These are phyloP conservation scores for Geotrichum phurueaensis DNA, from an alignment of 1,139 yeast species.

Conservation along the genomic window DNA sequence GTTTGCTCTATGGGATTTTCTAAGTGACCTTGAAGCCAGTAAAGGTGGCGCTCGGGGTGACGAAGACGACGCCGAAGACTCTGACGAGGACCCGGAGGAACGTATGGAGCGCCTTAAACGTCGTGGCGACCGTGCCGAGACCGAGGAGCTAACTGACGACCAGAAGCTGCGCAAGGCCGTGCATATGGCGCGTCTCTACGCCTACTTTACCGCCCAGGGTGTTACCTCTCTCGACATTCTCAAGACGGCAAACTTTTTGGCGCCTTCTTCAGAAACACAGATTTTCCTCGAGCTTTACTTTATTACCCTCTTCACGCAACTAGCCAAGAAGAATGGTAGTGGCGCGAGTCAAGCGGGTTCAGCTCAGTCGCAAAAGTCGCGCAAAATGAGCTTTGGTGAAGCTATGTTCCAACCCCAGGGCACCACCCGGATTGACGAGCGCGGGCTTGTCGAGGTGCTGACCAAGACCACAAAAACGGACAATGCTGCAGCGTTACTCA, in stretches of 20 bases:
- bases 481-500: slow-evolving; percentile 55
- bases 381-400: slow-evolving; percentile 25
- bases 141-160: slow-evolving; percentile 36
- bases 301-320: slow-evolving; percentile 44
- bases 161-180: slow-evolving; percentile 52
- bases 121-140: neutral
- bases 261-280: slow-evolving; percentile 58
- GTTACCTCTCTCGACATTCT: slow-evolving; percentile 66
- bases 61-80: slow-evolving; percentile 25
- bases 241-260: slow-evolving; percentile 67
- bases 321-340: slow-evolving; percentile 4
- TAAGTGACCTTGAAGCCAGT: slow-evolving; percentile 55
- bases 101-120: slow-evolving; percentile 17
- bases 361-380: slow-evolving; percentile 14
- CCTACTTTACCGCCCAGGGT: slow-evolving; percentile 66
- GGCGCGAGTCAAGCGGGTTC: neutral
- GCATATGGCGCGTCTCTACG: slow-evolving; percentile 76
- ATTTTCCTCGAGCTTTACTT: slow-evolving; percentile 70
- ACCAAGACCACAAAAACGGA: slow-evolving; percentile 34
- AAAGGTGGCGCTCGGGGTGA: slow-evolving; percentile 42
- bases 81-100: slow-evolving; percentile 9
- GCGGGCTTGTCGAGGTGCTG: slow-evolving; percentile 48
- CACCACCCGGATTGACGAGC: slow-evolving; percentile 44
- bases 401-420: slow-evolving; percentile 18
- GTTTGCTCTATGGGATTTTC: slow-evolving; percentile 80